A percentile compares a stretch with the other conserved stretches of the same genome.
Conservation (phyloP, 2,329 filamentous ascomycete species). For the Verticillium tricorpus region DNA sequence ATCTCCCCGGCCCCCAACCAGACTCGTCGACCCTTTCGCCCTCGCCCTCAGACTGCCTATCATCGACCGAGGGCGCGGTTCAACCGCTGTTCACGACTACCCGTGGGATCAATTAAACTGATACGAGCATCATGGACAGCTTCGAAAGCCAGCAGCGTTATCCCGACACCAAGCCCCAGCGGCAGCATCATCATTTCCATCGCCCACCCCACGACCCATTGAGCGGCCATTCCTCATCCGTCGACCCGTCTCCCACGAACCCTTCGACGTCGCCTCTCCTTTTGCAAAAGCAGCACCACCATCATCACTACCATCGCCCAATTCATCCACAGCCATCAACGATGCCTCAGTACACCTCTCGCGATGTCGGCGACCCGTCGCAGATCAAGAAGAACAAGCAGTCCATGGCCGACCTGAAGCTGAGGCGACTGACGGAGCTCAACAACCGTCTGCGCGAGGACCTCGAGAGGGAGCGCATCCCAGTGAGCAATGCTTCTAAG, state of each 20-base stretch:
- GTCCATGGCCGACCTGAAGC: conserved; percentile 97
- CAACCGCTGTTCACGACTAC: background rate
- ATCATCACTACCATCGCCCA: background rate
- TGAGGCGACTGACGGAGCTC: conserved; percentile 91
- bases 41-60: background rate
- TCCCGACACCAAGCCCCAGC: conserved; percentile 1
- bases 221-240: background rate
- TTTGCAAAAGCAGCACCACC: background rate
- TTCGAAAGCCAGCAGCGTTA: conserved; percentile 1
- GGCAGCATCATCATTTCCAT: conserved; percentile 5
- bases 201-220: background rate
- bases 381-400: conserved; percentile 91
- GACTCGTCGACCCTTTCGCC: background rate
- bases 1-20: background rate
- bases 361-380: conserved; percentile 62
- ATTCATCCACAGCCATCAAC: background rate
- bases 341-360: conserved; percentile 64
- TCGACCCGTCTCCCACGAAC: background rate
- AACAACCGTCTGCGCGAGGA: conserved; percentile 96
- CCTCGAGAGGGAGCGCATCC: conserved; percentile 89
- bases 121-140: conserved; percentile 10
- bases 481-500: conserved; percentile 87
- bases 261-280: background rate
- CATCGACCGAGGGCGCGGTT: background rate
- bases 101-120: conserved; percentile 13